Conservation (phyloP, 1,284 basidiomycete species). For the Austroboletus rostrupii region DNA sequence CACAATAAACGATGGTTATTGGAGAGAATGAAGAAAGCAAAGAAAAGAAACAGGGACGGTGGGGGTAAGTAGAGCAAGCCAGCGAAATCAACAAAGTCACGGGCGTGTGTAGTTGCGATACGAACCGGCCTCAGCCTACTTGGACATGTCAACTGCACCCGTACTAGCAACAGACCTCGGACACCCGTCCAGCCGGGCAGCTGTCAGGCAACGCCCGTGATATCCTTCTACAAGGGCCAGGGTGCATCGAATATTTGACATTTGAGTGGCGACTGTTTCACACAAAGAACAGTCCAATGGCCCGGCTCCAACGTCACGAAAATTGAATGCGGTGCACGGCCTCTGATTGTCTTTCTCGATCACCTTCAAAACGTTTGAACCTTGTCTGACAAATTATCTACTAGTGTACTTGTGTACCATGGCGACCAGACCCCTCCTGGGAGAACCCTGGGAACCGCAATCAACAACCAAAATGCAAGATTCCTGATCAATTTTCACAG, state of each 20-base stretch:
- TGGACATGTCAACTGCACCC: constrained; percentile 13
- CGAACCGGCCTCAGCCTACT: constrained; percentile 16
- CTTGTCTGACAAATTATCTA: no score
- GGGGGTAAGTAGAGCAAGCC: constrained; percentile 5
- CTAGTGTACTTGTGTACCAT: no score
- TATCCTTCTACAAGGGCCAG: not conserved
- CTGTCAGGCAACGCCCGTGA: not conserved
- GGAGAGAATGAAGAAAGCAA: constrained; percentile 4
- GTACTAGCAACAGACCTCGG: constrained; percentile 26
- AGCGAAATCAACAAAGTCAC: constrained; percentile 16
- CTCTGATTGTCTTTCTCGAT: no score
- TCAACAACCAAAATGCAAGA: no score
- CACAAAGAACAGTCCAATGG: not conserved
- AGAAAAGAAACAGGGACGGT: constrained; percentile 10
- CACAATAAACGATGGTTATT: constrained; percentile 21
- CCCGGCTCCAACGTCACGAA: not conserved
- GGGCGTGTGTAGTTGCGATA: constrained; percentile 8
- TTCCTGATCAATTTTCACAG: no score
- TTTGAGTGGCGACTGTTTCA: no score
- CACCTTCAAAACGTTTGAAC: no score
- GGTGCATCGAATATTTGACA: no score
- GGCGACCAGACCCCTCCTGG: no score
- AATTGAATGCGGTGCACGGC: no score
- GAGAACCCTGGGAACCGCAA: no score
- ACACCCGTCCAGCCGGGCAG: constrained; percentile 14